phyloP scores from a whole-genome alignment of 2,329 filamentous ascomycete species.

The Phialophora expanda region DNA sequence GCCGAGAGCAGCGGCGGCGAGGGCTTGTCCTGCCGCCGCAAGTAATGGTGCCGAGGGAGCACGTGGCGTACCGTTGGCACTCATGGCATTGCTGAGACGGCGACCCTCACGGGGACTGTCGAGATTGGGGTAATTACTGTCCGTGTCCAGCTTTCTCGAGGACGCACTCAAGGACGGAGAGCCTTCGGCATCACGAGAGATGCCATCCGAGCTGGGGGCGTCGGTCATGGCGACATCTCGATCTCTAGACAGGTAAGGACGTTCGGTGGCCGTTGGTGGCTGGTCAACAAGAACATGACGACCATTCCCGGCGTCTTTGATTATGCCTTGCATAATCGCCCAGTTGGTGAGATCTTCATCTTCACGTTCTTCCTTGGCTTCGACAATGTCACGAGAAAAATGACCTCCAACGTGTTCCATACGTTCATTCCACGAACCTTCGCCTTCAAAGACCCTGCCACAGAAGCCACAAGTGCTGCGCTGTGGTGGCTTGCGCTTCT shows the following conservation, averaged over 20 bases:
- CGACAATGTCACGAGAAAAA: conserved; percentile 60
- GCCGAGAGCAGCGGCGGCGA: conserved; percentile 15
- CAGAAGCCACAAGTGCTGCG: conserved; percentile 70
- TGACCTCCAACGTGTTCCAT: conserved; percentile 90
- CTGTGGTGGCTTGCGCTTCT: conserved; percentile 66
- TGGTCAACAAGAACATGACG: conserved; percentile 39
- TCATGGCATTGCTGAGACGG: conserved; percentile 34
- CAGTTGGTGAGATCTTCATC: conserved; percentile 51
- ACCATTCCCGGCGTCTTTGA: conserved; percentile 38
- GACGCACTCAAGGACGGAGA: conserved; percentile 34
- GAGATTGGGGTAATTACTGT: conserved; percentile 30
- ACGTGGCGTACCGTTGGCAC: conserved; percentile 33
- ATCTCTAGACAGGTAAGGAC: conserved; percentile 33
- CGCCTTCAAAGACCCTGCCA: conserved; percentile 64
- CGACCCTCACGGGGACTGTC: conserved; percentile 33
- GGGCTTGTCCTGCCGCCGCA: conserved; percentile 17
- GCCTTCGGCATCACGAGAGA: conserved; percentile 32
- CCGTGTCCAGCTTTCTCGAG: conserved; percentile 29
- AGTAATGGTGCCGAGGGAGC: conserved; percentile 30
- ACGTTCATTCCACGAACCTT: conserved; percentile 74
- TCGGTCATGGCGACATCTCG: conserved; percentile 38
- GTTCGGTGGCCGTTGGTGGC: conserved; percentile 33
- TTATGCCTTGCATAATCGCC: conserved; percentile 47
- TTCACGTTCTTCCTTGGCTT: conserved; percentile 54
- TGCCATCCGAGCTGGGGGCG: conserved; percentile 34